Percentiles rank a stretch among this genome's conserved stretches.
Conservation (phyloP, 345 rosid genomes). For the Gossypium anomalum region DNA sequence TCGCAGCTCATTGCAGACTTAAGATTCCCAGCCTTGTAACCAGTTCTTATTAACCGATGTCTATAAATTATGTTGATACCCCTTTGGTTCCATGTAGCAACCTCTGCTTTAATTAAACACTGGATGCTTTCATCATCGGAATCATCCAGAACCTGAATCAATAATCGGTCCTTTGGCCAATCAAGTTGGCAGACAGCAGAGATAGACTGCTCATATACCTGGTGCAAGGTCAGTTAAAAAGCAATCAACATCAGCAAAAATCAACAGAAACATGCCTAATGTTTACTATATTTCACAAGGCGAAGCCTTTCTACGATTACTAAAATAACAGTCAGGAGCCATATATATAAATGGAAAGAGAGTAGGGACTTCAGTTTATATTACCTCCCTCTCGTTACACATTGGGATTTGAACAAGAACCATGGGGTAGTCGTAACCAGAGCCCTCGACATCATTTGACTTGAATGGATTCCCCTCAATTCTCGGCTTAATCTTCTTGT, state of each 20-base stretch:
- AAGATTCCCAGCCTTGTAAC: conserved; percentile 90
- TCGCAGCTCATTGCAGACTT: conserved; percentile 84
- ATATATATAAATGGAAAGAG: background rate
- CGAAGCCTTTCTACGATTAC: background rate
- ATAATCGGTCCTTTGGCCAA: conserved; percentile 70
- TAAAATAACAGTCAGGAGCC: conserved; percentile 14
- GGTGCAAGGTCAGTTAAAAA: conserved; percentile 17
- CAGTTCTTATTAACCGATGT: conserved; percentile 71
- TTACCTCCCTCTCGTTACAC: conserved; percentile 81
- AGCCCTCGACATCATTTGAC: conserved; percentile 55
- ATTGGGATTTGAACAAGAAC: conserved; percentile 89
- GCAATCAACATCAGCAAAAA: conserved; percentile 14
- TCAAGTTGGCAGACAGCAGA: conserved; percentile 81
- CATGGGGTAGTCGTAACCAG: conserved; percentile 54
- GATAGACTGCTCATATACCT: conserved; percentile 83
- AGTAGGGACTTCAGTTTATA: conserved; percentile 2
- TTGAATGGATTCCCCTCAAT: conserved; percentile 51
- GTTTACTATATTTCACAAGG: background rate
- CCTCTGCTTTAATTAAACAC: conserved; percentile 57
- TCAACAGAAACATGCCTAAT: background rate
- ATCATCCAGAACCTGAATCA: conserved; percentile 81
- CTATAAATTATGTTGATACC: conserved; percentile 66
- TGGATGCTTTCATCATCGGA: conserved; percentile 69
- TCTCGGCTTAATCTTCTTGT: conserved; percentile 60
- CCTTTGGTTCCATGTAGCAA: conserved; percentile 60